Evolutionary conservation across 75 land plant species (phyloP).

Genomic region (Pinus albicaulis): DNA sequence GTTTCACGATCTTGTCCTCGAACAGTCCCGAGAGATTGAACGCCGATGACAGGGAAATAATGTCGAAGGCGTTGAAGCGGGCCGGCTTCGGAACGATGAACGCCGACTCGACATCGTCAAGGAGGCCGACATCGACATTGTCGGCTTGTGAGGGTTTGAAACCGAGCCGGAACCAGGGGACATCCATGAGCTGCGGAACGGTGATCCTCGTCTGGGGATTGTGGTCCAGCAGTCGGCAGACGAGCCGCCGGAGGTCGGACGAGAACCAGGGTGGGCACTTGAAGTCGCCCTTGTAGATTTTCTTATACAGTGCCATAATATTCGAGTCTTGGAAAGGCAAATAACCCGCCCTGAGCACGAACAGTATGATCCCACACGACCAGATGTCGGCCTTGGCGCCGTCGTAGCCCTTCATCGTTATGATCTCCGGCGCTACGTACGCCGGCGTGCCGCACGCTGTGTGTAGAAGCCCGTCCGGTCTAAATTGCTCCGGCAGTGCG

Average conservation of each 20-base stretch:
- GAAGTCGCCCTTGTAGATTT: conserved; percentile 61
- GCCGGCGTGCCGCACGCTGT: conserved; percentile 72
- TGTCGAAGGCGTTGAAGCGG: too few relatives aligned
- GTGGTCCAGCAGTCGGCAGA: conserved; percentile 64
- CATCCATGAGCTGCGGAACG: conserved; percentile 42
- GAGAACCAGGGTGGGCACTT: conserved; percentile 76
- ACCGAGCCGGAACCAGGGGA: conserved; percentile 43
- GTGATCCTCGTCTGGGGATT: conserved; percentile 50
- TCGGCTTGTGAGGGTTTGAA: too few relatives aligned
- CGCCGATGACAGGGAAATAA: too few relatives aligned
- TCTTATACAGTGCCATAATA: conserved; percentile 14
- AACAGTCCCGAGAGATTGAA: too few relatives aligned
- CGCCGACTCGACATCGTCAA: too few relatives aligned
- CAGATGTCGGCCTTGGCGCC: conserved; percentile 74
- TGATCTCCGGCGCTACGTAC: conserved; percentile 71
- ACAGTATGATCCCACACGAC: conserved; percentile 74
- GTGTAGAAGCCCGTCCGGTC: conserved; percentile 61
- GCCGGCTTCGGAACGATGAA: too few relatives aligned
- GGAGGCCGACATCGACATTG: too few relatives aligned
- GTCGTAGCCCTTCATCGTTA: conserved; percentile 57
- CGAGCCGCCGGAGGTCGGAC: conserved; percentile 39
- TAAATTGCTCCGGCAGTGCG: conserved; percentile 39
- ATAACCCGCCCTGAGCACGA: conserved; percentile 52
- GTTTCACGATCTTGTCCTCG: too few relatives aligned
- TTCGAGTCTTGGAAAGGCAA: conserved; percentile 39